These are phyloP conservation scores for Phalaenopsis hybrid DNA, from an alignment of 116 monocot species.

Conservation along the genomic window DNA sequence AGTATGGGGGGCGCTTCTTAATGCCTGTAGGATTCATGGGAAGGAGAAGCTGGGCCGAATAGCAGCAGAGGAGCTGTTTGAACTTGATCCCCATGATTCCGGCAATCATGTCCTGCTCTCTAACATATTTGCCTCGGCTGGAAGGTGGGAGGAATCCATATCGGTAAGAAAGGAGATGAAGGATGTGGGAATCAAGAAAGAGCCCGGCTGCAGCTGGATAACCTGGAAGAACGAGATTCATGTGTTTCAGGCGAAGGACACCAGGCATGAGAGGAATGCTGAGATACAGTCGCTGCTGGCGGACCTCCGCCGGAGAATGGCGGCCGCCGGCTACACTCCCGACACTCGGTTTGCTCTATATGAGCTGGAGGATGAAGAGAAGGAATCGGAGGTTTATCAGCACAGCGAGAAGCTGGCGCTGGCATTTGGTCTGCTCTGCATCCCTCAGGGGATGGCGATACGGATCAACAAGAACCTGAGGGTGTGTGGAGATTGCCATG, in stretches of 20 bases:
- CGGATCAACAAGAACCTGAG: conserved; percentile 58
- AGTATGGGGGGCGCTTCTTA: conserved; percentile 78
- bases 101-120: conserved; percentile 75
- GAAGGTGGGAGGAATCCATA: conserved; percentile 61
- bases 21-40: conserved; percentile 65
- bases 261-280: conserved; percentile 34
- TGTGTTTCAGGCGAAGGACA: conserved; percentile 62
- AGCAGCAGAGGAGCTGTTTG: conserved; percentile 60
- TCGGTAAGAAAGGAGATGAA: conserved; percentile 53
- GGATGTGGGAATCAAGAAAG: conserved; percentile 53
- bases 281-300: conserved; percentile 41
- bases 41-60: conserved; percentile 56
- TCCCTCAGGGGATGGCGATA: conserved; percentile 37
- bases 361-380: conserved; percentile 66
- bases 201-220: conserved; percentile 59
- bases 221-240: conserved; percentile 48
- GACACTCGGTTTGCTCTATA: conserved; percentile 40
- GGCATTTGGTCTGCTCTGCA: conserved; percentile 45
- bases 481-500: conserved; percentile 51
- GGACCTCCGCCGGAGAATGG: conserved; percentile 38
- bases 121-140: conserved; percentile 69
- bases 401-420: conserved; percentile 70
- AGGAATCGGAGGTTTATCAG: conserved; percentile 47
- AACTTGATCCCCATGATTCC: conserved; percentile 64
- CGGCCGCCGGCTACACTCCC: conserved; percentile 41